Evolutionary conservation across 371 early-diverging fungal species (phyloP).

Genomic region (Actinomortierella ambigua): DNA sequence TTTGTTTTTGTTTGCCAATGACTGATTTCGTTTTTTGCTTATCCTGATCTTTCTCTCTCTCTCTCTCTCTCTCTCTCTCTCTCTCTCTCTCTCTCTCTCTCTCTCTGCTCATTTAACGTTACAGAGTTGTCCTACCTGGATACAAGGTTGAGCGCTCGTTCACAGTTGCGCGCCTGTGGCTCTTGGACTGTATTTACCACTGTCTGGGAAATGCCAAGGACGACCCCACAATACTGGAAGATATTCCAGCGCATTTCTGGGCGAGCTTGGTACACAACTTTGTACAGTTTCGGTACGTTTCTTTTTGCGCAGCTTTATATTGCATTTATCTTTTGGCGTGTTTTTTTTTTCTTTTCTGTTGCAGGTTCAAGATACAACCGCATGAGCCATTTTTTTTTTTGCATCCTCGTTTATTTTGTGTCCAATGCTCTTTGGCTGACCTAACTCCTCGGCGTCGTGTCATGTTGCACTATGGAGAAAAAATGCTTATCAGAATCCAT

Average conservation of each 20-base stretch:
- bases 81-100: background rate
- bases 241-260: slow-evolving; percentile 36
- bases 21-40: background rate
- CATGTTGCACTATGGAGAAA: too few species aligned
- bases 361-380: too few species aligned
- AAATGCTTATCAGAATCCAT: too few species aligned
- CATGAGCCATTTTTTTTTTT: background rate
- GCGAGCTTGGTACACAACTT: slow-evolving; percentile 28
- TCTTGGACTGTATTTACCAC: slow-evolving; percentile 43
- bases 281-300: slow-evolving; percentile 31
- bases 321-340: background rate
- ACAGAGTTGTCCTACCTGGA: slow-evolving; percentile 32
- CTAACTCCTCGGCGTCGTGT: too few species aligned
- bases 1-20: background rate
- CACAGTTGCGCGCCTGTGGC: slow-evolving; percentile 43
- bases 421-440: too few species aligned
- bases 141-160: slow-evolving; percentile 27
- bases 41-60: background rate
- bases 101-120: background rate
- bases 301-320: background rate
- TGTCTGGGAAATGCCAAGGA: slow-evolving; percentile 40
- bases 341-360: background rate
- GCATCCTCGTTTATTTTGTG: too few species aligned
- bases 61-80: background rate
- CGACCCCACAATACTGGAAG: slow-evolving; percentile 19